These are phyloP conservation scores for Daldinia vernicosa DNA, from an alignment of 495 filamentous ascomycete genomes.

Conservation along the genomic window DNA sequence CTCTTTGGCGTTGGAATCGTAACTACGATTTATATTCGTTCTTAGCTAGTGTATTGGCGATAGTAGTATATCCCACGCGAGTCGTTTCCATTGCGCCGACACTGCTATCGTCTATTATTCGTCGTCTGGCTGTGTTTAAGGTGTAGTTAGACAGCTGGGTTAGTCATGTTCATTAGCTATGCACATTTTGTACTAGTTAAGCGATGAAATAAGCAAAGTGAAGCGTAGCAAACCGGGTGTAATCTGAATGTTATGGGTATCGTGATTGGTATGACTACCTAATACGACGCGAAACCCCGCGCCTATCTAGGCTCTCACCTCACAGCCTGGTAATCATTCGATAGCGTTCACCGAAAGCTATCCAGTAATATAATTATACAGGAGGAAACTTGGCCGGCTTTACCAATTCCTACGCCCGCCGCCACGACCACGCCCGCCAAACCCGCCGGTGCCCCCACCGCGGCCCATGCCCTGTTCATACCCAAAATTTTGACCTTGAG, in stretches of 20 bases:
- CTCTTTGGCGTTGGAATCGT: background rate
- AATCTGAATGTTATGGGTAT: slow-evolving; percentile 10
- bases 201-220: background rate
- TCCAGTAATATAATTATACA: background rate
- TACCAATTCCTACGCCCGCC: slow-evolving; percentile 51
- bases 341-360: background rate
- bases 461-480: slow-evolving; percentile 64
- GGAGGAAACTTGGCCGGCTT: background rate
- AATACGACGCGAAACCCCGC: background rate
- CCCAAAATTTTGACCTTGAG: slow-evolving; percentile 63
- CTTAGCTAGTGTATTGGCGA: background rate
- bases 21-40: background rate
- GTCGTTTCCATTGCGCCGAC: background rate
- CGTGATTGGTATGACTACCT: slow-evolving; percentile 7
- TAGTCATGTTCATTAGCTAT: background rate
- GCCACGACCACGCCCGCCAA: slow-evolving; percentile 57
- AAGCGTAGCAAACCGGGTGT: background rate
- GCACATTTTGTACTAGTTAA: background rate
- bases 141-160: background rate
- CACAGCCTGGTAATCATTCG: background rate
- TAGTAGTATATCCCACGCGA: background rate
- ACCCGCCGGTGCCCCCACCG: slow-evolving; percentile 56
- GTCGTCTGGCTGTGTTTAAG: background rate
- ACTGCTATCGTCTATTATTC: background rate
- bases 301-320: background rate